Evolutionary conservation across 192 early-diverging fungal species (phyloP).

Genomic region (Pecoramyces ruminantium): DNA sequence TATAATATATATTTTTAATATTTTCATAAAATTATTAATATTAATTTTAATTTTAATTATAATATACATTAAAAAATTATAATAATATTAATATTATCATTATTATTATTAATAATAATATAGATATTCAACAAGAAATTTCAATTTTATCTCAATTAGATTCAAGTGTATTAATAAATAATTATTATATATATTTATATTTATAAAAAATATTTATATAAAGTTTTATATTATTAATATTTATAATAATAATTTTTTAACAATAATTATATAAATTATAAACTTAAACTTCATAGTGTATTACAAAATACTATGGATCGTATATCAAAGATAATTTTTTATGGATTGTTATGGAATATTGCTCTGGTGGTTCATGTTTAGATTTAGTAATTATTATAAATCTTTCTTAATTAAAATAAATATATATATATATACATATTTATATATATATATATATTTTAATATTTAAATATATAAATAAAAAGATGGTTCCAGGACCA

Average conservation of each 20-base stretch:
- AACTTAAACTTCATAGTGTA: background rate
- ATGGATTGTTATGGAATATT: conserved; percentile 23
- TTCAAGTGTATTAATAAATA: conserved; percentile 14
- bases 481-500: conserved; percentile 65
- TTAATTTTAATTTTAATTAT: no score
- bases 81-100: no score
- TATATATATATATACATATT: no score
- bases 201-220: no score
- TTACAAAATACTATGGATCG: conserved; percentile 66
- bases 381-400: conserved; percentile 56
- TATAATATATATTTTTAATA: background rate
- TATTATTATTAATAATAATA: no score
- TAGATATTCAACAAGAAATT: conserved; percentile 94
- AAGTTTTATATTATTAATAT: no score
- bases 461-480: background rate
- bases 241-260: no score
- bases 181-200: conserved; percentile 26
- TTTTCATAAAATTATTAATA: no score
- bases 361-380: conserved; percentile 81
- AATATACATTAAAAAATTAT: no score
- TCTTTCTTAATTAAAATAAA: no score
- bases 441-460: no score
- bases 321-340: conserved; percentile 9
- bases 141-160: conserved; percentile 84
- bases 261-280: conserved; percentile 44